Base-by-base conservation (phyloP, 2,329 filamentous ascomycete genomes). In the Rutstroemia sp. region DNA sequence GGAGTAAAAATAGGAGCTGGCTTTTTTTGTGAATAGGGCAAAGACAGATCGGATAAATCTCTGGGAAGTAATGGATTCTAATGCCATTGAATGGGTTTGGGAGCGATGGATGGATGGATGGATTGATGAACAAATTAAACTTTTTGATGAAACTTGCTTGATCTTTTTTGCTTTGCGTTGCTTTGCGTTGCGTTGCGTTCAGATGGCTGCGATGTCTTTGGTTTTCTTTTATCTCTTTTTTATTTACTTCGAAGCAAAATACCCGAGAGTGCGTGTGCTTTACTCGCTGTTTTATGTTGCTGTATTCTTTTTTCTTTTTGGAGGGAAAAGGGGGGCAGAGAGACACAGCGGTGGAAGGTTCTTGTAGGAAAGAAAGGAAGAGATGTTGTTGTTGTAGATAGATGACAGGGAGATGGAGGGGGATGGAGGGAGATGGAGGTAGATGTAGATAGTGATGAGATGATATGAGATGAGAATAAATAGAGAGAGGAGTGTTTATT, bases 201-300 rank as follows among this genome's bases (percentile, higher is more conserved):
- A 30, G 27, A 30, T 2, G 27, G 27, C 2, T 30, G 27, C 27
- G 27, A 30, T 9, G 27, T 30, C 27, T 47, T 47, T 23, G 16
- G 21, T 21, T 19, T 48, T 47, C 25, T 38, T 14, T 25, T 16
- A 6, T 53, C 5, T 21, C n/a, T 42, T 30, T 34, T 49, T 40
- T 30, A 30, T n/a, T 49, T 50, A 21, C 12, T 47, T 27, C 16
- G n/a, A 50, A 50, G 52, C 52, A 49, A 42, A 55, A 55, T 55
- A 55, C 52, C 52, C 52, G 6, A 42, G 17, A 44, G 12, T 44
- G 52, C 46, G 34, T 54, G 23, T 36, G 45, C 17, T 50, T 50
- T 34, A 19, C 38, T 55, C 25, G 39, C 30, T 50, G 44, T 30
- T 30, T n/a, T 30, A 44, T 40, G 21, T 4, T 8, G 19, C n/a